Percentiles rank a stretch among this genome's conserved stretches.
Evolutionary conservation across 2,329 filamentous ascomycete genomes (phyloP).

Genomic region (Zarea fungicola): DNA sequence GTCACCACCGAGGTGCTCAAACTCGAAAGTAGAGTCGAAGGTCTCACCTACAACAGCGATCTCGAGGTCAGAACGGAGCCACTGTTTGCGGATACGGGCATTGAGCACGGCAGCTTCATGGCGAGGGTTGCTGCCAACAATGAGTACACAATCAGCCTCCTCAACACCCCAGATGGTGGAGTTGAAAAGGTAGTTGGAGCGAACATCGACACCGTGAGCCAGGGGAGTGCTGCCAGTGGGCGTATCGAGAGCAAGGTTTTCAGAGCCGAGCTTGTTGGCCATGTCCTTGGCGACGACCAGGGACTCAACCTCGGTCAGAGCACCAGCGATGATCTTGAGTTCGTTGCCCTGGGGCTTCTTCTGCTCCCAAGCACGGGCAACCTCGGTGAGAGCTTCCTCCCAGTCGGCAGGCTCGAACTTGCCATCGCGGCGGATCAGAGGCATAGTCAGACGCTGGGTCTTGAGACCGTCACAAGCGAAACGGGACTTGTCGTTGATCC

Average conservation of each 20-base stretch:
- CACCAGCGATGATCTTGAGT: constrained; percentile 91
- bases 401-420: constrained; percentile 90
- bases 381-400: constrained; percentile 91
- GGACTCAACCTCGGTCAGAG: constrained; percentile 86
- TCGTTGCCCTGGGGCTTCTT: constrained; percentile 84
- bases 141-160: constrained; percentile 84
- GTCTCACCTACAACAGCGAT: constrained; percentile 85
- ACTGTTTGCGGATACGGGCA: constrained; percentile 95
- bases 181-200: constrained; percentile 96
- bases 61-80: constrained; percentile 90
- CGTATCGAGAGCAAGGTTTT: constrained; percentile 91
- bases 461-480: constrained; percentile 96
- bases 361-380: constrained; percentile 72
- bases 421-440: constrained; percentile 79
- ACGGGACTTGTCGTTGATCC: constrained; percentile 98
- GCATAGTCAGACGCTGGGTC: constrained; percentile 92
- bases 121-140: constrained; percentile 91
- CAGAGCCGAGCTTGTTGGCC: constrained; percentile 91
- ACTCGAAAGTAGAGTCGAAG: constrained; percentile 93
- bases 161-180: constrained; percentile 91
- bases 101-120: constrained; percentile 95
- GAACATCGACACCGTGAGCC: constrained; percentile 87
- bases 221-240: constrained; percentile 77
- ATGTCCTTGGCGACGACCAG: constrained; percentile 96
- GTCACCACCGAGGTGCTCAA: constrained; percentile 81